Base-by-base conservation (phyloP, 2,329 filamentous ascomycete genomes). In the Drechslera avenae region DNA sequence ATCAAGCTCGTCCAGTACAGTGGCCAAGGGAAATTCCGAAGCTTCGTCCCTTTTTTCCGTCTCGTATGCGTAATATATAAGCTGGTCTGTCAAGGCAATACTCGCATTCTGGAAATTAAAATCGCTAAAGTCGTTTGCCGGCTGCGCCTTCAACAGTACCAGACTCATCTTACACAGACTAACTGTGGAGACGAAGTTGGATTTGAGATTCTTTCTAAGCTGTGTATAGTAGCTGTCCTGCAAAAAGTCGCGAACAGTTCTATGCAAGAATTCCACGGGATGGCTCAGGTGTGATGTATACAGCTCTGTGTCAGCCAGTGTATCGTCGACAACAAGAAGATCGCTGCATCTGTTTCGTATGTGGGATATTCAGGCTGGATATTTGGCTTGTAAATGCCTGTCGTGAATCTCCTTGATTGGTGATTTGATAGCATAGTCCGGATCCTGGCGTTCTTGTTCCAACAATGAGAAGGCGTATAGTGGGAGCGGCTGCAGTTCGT, bases 311-410 rank as follows among this genome's bases (percentile, higher is more conserved):
- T 56, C 50, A 8, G 9, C 23, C 3, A 10, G 3, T 3, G 10
- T 13, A 3, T 28, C 8, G 18, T 55, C 46, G 4, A 63, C 50
- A 13, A 59, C 41, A 2, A 64, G 50, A 3, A 64, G 50, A 14
- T 64, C 62, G 5, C 56, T 42, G n/a, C 60, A 62, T 35, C 62
- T 45, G 35, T 56, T 60, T 3, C 36, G 52, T 7, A 62, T 32
- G 10, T 46, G 52, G 14, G 36, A 45, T 31, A 47, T 51, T 47
- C 31, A 54, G 3, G n/a, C 28, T 0, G 14, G 21, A 18, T 48
- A 54, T 23, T 50, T 1, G 2, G 3, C 2, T 9, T 18, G 9
- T 9, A 48, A 4, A 5, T 39, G n/a, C 0, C 4, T 9, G 2
- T 50, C 40, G 4, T 23, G 10, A 1, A 56, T 4, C 2, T 48